These are phyloP conservation scores for Epithele typhae DNA, from an alignment of 768 basidiomycete species.

Conservation along the genomic window DNA sequence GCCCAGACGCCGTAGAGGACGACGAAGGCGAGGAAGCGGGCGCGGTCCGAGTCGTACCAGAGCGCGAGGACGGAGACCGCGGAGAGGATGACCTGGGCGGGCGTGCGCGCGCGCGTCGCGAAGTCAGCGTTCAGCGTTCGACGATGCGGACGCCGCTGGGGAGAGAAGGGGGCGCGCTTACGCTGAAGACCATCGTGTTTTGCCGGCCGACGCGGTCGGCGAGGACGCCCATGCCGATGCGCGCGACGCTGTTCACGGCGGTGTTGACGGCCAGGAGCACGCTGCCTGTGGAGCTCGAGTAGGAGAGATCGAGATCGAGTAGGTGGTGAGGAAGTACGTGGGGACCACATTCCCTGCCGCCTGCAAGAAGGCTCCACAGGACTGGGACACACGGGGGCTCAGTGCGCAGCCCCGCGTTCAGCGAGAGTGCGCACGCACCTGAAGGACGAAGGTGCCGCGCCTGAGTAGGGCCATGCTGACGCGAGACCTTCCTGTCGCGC, in stretches of 20 bases:
- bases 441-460: slow-evolving; percentile 38
- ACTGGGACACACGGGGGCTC: too few species aligned
- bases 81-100: slow-evolving; percentile 34
- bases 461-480: slow-evolving; percentile 34
- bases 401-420: too few species aligned
- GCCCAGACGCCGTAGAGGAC: slow-evolving; percentile 40
- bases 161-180: too few species aligned
- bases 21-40: slow-evolving; percentile 36
- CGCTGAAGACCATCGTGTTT: slow-evolving; percentile 38
- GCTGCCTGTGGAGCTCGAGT: slow-evolving; percentile 33
- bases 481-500: slow-evolving; percentile 18
- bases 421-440: slow-evolving; percentile 25
- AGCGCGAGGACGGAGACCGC: slow-evolving; percentile 35
- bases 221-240: slow-evolving; percentile 36
- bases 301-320: slow-evolving; percentile 37
- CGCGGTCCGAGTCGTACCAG: slow-evolving; percentile 37
- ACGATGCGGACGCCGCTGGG: too few species aligned
- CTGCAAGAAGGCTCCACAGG: slow-evolving; percentile 37
- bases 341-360: slow-evolving; percentile 43
- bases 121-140: background rate
- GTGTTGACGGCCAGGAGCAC: slow-evolving; percentile 38
- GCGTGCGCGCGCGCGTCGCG: background rate
- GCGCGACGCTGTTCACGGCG: slow-evolving; percentile 39
- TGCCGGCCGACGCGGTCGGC: slow-evolving; percentile 41
- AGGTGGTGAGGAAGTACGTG: slow-evolving; percentile 39